Evolutionary conservation across 2,329 filamentous ascomycete genomes (phyloP).

Genomic region (Moelleriella libera): DNA sequence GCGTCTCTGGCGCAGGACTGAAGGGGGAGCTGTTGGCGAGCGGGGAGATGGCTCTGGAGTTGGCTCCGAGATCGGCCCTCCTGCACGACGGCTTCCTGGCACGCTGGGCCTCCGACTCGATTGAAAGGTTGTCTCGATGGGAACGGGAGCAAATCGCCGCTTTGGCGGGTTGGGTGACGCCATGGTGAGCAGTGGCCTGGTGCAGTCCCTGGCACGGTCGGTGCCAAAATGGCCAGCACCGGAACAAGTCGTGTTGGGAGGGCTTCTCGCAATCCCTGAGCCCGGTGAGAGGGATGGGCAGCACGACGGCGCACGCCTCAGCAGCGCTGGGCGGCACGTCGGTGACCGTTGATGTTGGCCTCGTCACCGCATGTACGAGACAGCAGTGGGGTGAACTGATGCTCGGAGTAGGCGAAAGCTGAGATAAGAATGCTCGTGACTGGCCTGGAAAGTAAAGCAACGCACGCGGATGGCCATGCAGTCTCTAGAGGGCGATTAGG

Average conservation of each 20-base stretch:
- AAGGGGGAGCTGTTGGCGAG: constrained; percentile 23
- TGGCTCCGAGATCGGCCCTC: constrained; percentile 41
- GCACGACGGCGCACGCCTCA: neutral
- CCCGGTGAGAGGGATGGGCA: neutral
- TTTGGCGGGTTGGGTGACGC: constrained; percentile 26
- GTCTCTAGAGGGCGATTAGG: no score
- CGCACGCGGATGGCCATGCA: no score
- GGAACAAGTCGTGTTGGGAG: no score
- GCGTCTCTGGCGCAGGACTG: constrained; percentile 25
- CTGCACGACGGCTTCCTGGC: neutral
- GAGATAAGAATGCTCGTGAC: no score
- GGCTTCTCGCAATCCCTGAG: no score
- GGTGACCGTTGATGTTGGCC: neutral
- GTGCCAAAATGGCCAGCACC: no score
- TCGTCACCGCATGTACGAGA: neutral
- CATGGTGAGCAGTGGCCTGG: constrained; percentile 14
- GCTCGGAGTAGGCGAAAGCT: neutral
- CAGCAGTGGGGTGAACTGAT: neutral
- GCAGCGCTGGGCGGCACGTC: neutral
- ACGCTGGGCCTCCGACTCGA: constrained; percentile 28
- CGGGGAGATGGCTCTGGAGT: constrained; percentile 40
- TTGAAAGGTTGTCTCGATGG: constrained; percentile 58
- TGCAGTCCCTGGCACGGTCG: no score
- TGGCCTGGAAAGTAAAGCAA: no score
- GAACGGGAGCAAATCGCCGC: constrained; percentile 52